Conservation (phyloP, 441 rosid species). For the Gossypium davidsonii region DNA sequence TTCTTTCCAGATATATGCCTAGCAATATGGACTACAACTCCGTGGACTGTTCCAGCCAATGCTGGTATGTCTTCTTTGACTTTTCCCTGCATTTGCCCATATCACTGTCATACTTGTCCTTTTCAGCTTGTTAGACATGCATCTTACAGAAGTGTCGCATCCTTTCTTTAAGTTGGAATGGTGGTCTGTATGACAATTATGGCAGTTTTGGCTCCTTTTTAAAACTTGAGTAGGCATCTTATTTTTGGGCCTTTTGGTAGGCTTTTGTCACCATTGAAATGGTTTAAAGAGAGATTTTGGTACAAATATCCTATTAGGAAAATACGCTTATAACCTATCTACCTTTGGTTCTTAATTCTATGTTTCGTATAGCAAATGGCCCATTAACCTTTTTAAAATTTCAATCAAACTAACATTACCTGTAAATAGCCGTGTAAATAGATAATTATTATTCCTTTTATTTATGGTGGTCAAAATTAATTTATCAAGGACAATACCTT, state of each 20-base stretch:
- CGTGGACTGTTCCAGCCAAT: slow-evolving; percentile 97
- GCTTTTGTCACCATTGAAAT: neutral
- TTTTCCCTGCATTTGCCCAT: neutral
- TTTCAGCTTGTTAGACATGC: neutral
- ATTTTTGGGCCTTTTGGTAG: neutral
- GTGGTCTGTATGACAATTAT: neutral
- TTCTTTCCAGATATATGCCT: slow-evolving; percentile 68
- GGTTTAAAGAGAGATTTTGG: neutral
- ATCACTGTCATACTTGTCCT: neutral
- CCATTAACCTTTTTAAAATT: neutral
- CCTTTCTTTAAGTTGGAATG: neutral
- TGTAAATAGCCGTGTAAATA: neutral
- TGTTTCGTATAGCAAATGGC: neutral
- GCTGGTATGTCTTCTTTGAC: slow-evolving; percentile 49
- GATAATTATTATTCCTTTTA: neutral
- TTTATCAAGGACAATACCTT: neutral
- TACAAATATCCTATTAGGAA: neutral
- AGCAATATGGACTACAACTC: slow-evolving; percentile 98
- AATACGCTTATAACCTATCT: neutral
- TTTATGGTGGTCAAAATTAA: neutral
- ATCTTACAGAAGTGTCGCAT: neutral
- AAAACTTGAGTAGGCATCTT: neutral
- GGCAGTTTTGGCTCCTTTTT: neutral
- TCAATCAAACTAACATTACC: neutral
- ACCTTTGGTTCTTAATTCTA: neutral